Conservation (phyloP, 768 basidiomycete species). For the Chlorophyllum brunneum region DNA sequence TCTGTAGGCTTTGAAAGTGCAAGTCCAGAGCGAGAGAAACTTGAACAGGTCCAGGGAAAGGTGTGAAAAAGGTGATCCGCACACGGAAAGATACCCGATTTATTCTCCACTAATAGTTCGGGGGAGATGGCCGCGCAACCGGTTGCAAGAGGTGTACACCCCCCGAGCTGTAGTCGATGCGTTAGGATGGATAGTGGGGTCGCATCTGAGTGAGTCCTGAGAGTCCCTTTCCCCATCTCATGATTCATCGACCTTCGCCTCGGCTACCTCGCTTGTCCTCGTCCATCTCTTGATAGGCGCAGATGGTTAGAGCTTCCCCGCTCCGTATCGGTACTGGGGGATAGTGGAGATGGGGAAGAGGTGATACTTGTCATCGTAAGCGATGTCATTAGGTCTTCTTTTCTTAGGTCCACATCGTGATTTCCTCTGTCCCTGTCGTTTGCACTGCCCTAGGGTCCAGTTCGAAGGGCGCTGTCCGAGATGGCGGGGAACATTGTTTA, state of each 20-base stretch:
- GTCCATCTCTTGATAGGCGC: not conserved
- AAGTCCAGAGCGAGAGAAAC: too few species aligned
- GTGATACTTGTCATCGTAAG: not conserved
- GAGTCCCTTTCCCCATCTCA: not conserved
- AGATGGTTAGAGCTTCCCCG: slow-evolving; percentile 1
- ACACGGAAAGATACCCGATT: not conserved
- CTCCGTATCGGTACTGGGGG: slow-evolving; percentile 7
- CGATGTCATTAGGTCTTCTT: slow-evolving; percentile 2
- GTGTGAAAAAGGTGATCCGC: not conserved
- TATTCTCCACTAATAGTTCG: not conserved
- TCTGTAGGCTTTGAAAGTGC: too few species aligned
- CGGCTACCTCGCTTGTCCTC: slow-evolving; percentile 8
- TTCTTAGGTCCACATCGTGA: not conserved
- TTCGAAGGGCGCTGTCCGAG: not conserved
- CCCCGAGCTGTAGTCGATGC: too few species aligned
- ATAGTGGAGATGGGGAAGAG: not conserved
- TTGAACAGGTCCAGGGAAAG: not conserved
- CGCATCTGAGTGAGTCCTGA: not conserved
- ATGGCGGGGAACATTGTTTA: too few species aligned
- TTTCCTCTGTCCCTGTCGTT: not conserved
- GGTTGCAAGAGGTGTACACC: too few species aligned
- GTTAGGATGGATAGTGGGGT: not conserved
- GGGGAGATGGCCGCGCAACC: not conserved
- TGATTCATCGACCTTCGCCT: slow-evolving; percentile 1
- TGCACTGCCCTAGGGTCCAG: not conserved